Evolutionary conservation across 2,329 filamentous ascomycete genomes (phyloP).

Genomic region (Pseudogymnoascus sp.): DNA sequence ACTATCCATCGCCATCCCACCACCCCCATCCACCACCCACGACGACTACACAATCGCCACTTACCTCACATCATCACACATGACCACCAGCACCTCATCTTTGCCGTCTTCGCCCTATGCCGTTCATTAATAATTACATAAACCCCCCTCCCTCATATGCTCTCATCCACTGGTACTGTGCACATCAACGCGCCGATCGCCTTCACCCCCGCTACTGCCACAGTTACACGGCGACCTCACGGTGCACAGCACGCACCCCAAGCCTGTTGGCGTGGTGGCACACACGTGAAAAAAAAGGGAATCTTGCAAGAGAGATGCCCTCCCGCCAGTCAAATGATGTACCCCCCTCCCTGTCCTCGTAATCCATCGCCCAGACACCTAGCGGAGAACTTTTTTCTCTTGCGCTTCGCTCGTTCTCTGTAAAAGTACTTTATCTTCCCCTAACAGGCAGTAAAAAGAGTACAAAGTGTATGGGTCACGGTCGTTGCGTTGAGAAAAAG

Average conservation of each 20-base stretch:
- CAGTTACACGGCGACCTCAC: neutral
- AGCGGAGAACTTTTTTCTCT: neutral
- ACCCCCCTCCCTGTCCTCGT: neutral
- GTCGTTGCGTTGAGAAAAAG: constrained; percentile 3
- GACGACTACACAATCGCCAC: neutral
- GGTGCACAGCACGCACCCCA: neutral
- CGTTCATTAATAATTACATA: neutral
- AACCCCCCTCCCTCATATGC: neutral
- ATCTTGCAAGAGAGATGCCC: neutral
- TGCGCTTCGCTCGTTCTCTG: neutral
- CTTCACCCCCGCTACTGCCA: neutral
- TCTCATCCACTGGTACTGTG: neutral
- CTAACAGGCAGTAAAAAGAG: neutral
- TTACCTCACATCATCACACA: constrained; percentile 5
- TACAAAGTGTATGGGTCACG: neutral
- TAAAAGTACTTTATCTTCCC: neutral
- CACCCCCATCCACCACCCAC: neutral
- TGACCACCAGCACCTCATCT: constrained; percentile 6
- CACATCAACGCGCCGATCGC: neutral
- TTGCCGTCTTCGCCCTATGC: neutral
- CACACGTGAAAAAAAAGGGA: constrained; percentile 1
- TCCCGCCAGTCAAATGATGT: neutral
- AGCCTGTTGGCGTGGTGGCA: neutral
- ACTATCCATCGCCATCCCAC: neutral
- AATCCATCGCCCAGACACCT: neutral